Base-by-base conservation (phyloP, 2,329 filamentous ascomycete genomes). In the Hypoxylon rubiginosum region DNA sequence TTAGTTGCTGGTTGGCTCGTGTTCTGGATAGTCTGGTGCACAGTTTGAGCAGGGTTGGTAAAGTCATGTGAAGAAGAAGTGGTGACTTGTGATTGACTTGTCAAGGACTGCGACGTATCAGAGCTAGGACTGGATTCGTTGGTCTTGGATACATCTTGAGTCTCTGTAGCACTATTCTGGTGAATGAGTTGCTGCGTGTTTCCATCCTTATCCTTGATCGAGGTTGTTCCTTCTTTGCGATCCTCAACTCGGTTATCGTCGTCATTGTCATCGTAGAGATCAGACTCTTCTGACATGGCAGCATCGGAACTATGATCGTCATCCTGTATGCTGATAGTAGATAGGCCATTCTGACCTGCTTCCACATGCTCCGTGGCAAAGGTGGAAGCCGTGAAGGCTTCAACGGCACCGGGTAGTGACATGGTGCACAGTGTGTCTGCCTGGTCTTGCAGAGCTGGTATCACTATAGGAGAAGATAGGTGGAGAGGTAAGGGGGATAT, bases 111-210 rank as follows among this genome's bases (percentile, higher is more conserved):
- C 66, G 72, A 62, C 48, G 55, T 58, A 55, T 69, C 70, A 68
- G 64, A 62, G 64, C 52, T 69, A 66, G 43, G 34, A 63, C 32
- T 67, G 49, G 60, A 64, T 65, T 67, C 30, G 60, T 54, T 70
- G 49, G 79, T 77, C 73, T 81, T 78, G 77, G 82, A 79, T 83
- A 84, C 79, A 83, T 82, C 75, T 68, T 74, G 73, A 62, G 70
- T 66, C 51, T 73, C 74, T 69, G 65, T 71, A 74, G 78, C 75
- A 71, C 75, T 77, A 67, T 77, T 77, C 53, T 74, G 78, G 61
- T 82, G 81, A 62, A 85, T 82, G 80, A 84, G 83, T 39, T 79
- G 82, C 74, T 82, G 84, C 72, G 82, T 81, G 78, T 85, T 84
- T 71, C 85, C 83, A 79, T 85, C 83, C 74, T 79, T 81, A 76